Conservation (phyloP, 768 basidiomycete genomes). For the Gymnopilus dilepis region DNA sequence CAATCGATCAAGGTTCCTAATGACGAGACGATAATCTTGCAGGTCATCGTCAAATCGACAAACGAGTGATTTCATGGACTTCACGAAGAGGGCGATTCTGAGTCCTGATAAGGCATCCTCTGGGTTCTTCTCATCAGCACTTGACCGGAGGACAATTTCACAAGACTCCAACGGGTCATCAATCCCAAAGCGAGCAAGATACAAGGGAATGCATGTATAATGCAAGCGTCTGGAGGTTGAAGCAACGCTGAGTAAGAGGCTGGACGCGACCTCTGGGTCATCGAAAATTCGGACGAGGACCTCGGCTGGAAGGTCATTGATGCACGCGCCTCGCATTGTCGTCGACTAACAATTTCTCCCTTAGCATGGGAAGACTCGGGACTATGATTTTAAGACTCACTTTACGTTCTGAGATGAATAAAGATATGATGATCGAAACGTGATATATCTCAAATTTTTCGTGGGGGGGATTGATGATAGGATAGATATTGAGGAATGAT, state of each 20-base stretch:
- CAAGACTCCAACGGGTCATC: slow-evolving; percentile 18
- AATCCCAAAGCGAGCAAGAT: slow-evolving; percentile 23
- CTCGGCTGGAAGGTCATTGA: slow-evolving; percentile 29
- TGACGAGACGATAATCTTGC: slow-evolving; percentile 19
- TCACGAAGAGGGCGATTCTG: slow-evolving; percentile 22
- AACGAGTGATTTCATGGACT: slow-evolving; percentile 19
- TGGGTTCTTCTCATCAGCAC: slow-evolving; percentile 6
- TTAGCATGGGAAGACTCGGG: too few species aligned
- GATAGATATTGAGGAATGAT: too few species aligned
- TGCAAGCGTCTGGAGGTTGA: slow-evolving; percentile 25
- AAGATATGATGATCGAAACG: too few species aligned
- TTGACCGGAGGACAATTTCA: slow-evolving; percentile 18
- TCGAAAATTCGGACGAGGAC: slow-evolving; percentile 28
- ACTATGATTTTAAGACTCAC: too few species aligned
- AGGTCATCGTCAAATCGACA: slow-evolving; percentile 22
- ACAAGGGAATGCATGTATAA: slow-evolving; percentile 23
- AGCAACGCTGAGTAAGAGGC: slow-evolving; percentile 21
- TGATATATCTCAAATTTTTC: too few species aligned
- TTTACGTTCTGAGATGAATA: too few species aligned
- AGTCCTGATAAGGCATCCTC: slow-evolving; percentile 25
- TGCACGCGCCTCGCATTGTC: not conserved
- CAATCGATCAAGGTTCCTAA: slow-evolving; percentile 21
- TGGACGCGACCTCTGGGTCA: slow-evolving; percentile 14
- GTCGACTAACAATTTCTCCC: not conserved
- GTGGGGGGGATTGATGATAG: too few species aligned